Conservation (phyloP, 257 asterid species). For the Ehretia macrophylla region DNA sequence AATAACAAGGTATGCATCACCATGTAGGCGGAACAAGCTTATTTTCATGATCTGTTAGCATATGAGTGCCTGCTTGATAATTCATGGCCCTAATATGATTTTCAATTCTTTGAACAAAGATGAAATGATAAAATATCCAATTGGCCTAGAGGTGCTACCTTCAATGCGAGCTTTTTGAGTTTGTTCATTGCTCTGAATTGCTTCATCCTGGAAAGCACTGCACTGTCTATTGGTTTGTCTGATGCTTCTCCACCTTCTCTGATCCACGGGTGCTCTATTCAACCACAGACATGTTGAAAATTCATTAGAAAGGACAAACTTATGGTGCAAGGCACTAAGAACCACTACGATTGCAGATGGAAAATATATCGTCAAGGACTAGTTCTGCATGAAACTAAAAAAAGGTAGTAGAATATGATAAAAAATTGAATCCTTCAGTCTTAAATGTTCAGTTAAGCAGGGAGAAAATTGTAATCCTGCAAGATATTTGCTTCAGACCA, state of each 20-base stretch:
- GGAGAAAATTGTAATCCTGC: not conserved
- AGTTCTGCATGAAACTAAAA: not conserved
- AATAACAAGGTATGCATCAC: no score
- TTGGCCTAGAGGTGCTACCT: slow-evolving; percentile 39
- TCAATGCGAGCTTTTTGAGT: slow-evolving; percentile 81
- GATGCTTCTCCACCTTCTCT: slow-evolving; percentile 83
- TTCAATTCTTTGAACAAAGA: not conserved
- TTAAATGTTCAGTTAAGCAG: not conserved
- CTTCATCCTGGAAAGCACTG: slow-evolving; percentile 87
- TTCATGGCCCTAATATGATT: not conserved
- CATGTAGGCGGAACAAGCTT: no score
- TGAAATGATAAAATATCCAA: not conserved
- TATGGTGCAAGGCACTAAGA: no score
- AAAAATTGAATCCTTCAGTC: not conserved
- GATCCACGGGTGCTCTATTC: slow-evolving; percentile 81
- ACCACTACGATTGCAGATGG: not conserved
- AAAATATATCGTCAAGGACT: not conserved
- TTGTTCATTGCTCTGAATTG: slow-evolving; percentile 95
- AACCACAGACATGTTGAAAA: slow-evolving; percentile 4
- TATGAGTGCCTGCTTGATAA: no score
- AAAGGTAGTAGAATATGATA: not conserved
- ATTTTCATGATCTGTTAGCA: no score
- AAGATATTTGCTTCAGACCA: not conserved
- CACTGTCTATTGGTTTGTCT: slow-evolving; percentile 78
- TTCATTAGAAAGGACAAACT: not conserved